Conservation (phyloP, 2,329 filamentous ascomycete genomes). For the Aaosphaeria arxii region DNA sequence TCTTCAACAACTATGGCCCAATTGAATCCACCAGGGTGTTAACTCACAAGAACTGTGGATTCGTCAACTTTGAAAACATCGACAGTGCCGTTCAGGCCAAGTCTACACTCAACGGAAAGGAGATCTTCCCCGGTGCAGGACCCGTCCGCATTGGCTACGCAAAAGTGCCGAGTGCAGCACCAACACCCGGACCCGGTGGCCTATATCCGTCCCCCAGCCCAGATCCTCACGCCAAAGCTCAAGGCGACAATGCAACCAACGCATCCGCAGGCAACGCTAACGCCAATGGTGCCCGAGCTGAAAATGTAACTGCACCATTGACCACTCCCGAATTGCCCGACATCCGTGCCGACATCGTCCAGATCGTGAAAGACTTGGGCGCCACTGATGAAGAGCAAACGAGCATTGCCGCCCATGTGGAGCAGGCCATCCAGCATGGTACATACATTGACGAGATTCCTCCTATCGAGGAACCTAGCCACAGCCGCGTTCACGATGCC, state of each 20-base stretch:
- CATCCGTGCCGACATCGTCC: constrained; percentile 76
- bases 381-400: constrained; percentile 74
- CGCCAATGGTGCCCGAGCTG: constrained; percentile 37
- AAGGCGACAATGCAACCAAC: constrained; percentile 38
- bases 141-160: constrained; percentile 96
- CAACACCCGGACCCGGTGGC: constrained; percentile 84
- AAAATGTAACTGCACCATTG: constrained; percentile 53
- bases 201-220: constrained; percentile 89
- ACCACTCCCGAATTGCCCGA: constrained; percentile 72
- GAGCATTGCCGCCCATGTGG: constrained; percentile 70
- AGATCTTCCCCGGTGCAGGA: constrained; percentile 95
- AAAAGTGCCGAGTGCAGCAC: constrained; percentile 85
- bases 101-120: constrained; percentile 85
- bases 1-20: constrained; percentile 89
- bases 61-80: constrained; percentile 92
- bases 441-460: constrained; percentile 80
- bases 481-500: constrained; percentile 86
- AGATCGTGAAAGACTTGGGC: constrained; percentile 86
- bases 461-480: constrained; percentile 81
- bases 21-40: constrained; percentile 90
- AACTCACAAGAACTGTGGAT: constrained; percentile 98
- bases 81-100: constrained; percentile 91
- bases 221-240: constrained; percentile 66
- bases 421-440: constrained; percentile 72
- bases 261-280: constrained; percentile 34